These are phyloP conservation scores for Sequoia sempervirens DNA, from an alignment of 75 land plant species.

Conservation along the genomic window DNA sequence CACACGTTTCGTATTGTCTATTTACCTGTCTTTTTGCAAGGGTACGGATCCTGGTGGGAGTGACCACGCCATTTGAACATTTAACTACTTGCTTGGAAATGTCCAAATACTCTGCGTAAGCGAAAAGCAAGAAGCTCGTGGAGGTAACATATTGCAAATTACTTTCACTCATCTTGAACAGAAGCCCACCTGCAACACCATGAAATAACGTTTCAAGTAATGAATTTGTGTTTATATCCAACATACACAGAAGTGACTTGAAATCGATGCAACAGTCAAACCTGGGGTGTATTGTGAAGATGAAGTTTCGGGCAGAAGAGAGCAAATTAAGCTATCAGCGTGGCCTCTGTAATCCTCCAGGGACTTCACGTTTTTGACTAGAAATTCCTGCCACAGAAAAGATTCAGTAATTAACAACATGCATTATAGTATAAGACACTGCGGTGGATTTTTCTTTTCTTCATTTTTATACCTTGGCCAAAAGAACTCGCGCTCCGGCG, in stretches of 20 bases:
- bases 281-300: slow-evolving; percentile 23
- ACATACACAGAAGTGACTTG: too few relatives aligned
- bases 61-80: too few relatives aligned
- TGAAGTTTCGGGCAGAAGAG: slow-evolving; percentile 45
- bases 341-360: slow-evolving; percentile 9
- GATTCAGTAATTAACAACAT: not conserved
- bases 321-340: slow-evolving; percentile 72
- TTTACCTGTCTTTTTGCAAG: slow-evolving; percentile 61
- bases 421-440: not conserved
- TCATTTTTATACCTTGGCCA: slow-evolving; percentile 58
- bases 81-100: slow-evolving; percentile 18
- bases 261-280: too few relatives aligned
- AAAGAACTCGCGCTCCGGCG: slow-evolving; percentile 71
- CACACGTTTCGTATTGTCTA: too few relatives aligned
- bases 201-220: too few relatives aligned
- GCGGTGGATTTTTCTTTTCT: too few relatives aligned
- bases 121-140: slow-evolving; percentile 57
- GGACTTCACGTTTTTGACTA: slow-evolving; percentile 24
- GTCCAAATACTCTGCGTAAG: slow-evolving; percentile 65
- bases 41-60: slow-evolving; percentile 1
- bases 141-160: slow-evolving; percentile 87
- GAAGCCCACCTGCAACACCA: slow-evolving; percentile 60
- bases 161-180: slow-evolving; percentile 45
- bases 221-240: too few relatives aligned
- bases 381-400: slow-evolving; percentile 13